These are phyloP conservation scores for Primulina huaijiensis DNA, from an alignment of 257 asterid genomes.

Conservation along the genomic window DNA sequence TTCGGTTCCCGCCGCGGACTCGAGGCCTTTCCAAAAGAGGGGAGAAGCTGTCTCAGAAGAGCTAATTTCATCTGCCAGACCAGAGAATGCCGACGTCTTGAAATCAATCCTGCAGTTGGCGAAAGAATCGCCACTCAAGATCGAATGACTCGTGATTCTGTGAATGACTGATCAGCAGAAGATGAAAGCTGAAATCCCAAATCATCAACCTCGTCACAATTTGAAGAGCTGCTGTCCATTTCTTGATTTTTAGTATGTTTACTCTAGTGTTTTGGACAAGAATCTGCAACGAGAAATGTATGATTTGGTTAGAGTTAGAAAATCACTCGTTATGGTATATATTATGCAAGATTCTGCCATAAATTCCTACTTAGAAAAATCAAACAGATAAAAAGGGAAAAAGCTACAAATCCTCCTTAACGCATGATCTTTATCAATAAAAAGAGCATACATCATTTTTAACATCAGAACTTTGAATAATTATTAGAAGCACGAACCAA, in stretches of 20 bases:
- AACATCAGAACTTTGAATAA: neutral
- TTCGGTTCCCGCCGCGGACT: constrained; percentile 61
- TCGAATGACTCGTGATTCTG: constrained; percentile 44
- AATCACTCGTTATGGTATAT: neutral
- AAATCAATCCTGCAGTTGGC: constrained; percentile 62
- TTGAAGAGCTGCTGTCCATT: constrained; percentile 43
- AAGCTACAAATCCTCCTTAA: neutral
- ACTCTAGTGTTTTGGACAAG: neutral
- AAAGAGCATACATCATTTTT: neutral
- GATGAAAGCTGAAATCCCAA: constrained; percentile 48
- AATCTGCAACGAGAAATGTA: neutral
- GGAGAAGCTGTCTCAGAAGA: constrained; percentile 60
- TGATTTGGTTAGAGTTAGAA: neutral
- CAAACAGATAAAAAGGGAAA: neutral
- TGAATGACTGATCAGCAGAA: constrained; percentile 50
- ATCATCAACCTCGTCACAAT: constrained; percentile 54
- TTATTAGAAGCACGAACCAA: neutral
- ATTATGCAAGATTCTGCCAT: neutral
- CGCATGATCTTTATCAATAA: neutral
- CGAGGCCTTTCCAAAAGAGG: constrained; percentile 57
- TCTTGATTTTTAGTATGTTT: neutral
- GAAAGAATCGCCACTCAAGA: constrained; percentile 54
- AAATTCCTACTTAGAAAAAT: neutral
- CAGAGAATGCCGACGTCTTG: constrained; percentile 62
- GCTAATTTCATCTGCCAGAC: constrained; percentile 57